Evolutionary conservation across 495 filamentous ascomycete genomes (phyloP).

Genomic region (Annulohypoxylon bovei): DNA sequence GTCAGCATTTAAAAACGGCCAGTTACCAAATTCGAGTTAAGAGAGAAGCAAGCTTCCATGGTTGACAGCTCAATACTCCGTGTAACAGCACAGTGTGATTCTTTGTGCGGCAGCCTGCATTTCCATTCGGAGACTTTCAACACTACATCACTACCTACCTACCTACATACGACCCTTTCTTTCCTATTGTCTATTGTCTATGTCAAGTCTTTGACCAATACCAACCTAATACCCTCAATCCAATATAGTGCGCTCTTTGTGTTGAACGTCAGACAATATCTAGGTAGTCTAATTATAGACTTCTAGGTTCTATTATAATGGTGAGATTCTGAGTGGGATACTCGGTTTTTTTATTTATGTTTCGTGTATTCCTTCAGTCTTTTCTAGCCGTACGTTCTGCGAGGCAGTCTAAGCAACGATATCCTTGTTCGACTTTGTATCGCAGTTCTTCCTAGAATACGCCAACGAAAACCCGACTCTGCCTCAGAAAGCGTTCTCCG

Average conservation of each 20-base stretch:
- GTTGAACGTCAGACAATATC: conserved; percentile 22
- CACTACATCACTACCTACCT: no score
- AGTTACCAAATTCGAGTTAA: not conserved
- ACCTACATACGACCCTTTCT: conserved; percentile 6
- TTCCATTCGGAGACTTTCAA: not conserved
- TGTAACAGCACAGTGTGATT: conserved; percentile 16
- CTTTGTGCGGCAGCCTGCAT: conserved; percentile 8
- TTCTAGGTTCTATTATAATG: conserved; percentile 20
- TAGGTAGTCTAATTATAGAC: conserved; percentile 17
- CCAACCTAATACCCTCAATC: conserved; percentile 3
- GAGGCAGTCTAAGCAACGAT: not conserved
- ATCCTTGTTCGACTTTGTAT: not conserved
- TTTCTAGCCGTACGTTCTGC: conserved; percentile 7
- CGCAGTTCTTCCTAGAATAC: not conserved
- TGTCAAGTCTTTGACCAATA: conserved; percentile 29
- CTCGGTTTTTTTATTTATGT: conserved; percentile 6
- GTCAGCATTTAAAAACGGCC: not conserved
- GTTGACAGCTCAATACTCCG: conserved; percentile 3
- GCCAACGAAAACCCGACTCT: conserved; percentile 1
- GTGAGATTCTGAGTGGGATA: conserved; percentile 26
- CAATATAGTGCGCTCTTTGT: conserved; percentile 29
- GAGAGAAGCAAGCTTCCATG: not conserved
- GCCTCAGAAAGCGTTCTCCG: not conserved
- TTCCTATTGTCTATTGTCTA: not conserved
- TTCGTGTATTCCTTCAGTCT: conserved; percentile 3